Evolutionary conservation across 2,329 filamentous ascomycete genomes (phyloP).

Genomic region (Aspergillus ustus): DNA sequence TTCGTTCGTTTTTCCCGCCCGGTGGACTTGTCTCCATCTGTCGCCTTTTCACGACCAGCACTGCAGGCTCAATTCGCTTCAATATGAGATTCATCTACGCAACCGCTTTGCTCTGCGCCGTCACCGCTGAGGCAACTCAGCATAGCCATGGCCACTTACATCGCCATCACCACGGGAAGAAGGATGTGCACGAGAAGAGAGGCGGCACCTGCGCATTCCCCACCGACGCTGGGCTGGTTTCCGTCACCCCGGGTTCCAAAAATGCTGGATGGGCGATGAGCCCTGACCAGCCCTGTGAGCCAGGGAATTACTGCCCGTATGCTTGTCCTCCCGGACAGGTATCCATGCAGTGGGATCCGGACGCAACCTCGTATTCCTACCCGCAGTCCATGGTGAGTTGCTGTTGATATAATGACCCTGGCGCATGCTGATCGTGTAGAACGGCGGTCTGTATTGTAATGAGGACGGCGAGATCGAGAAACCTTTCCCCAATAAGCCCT

Average conservation of each 20-base stretch:
- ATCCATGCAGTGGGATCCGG: constrained; percentile 77
- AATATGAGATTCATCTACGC: constrained; percentile 42
- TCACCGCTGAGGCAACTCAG: constrained; percentile 41
- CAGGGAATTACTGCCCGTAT: constrained; percentile 74
- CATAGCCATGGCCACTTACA: constrained; percentile 27
- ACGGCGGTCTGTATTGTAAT: constrained; percentile 76
- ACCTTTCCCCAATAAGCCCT: constrained; percentile 69
- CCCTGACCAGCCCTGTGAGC: constrained; percentile 70
- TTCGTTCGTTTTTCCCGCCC: neutral
- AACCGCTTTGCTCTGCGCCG: constrained; percentile 42
- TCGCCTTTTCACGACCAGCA: constrained; percentile 1
- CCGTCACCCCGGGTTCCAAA: constrained; percentile 64
- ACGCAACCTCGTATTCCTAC: constrained; percentile 68
- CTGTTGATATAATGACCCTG: neutral
- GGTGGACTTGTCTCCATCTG: constrained; percentile 10
- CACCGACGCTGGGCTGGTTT: constrained; percentile 66
- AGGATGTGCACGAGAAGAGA: constrained; percentile 53
- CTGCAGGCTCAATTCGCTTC: constrained; percentile 10
- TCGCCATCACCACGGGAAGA: constrained; percentile 31
- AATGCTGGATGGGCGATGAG: constrained; percentile 84
- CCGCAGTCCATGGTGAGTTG: constrained; percentile 71
- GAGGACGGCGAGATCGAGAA: constrained; percentile 67
- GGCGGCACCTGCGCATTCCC: constrained; percentile 68
- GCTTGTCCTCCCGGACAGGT: constrained; percentile 77
- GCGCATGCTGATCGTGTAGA: constrained; percentile 50